Evolutionary conservation across 108 stramenopile species (phyloP).

Genomic region (Nitzschia sp.): DNA sequence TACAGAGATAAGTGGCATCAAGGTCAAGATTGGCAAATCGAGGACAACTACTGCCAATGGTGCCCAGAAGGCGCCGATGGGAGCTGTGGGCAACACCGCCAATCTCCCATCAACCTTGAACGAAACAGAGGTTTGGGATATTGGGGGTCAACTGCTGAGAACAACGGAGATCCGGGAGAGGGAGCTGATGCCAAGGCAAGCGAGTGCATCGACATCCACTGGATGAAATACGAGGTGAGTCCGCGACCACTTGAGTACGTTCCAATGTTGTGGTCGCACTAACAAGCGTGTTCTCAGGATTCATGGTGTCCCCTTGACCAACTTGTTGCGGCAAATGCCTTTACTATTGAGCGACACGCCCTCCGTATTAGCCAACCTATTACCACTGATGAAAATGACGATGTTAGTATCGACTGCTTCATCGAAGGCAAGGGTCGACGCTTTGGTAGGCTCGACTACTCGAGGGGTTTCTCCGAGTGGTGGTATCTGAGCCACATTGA

Average conservation of each 20-base stretch:
- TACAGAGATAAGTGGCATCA: constrained; percentile 33
- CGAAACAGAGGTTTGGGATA: constrained; percentile 25
- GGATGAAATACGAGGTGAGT: constrained; percentile 45
- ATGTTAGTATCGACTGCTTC: constrained; percentile 17
- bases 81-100: constrained; percentile 38
- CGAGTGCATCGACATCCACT: constrained; percentile 45
- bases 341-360: constrained; percentile 49
- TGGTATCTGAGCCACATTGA: constrained; percentile 50
- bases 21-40: constrained; percentile 25
- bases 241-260: constrained; percentile 1
- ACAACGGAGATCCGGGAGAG: not conserved
- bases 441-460: constrained; percentile 45
- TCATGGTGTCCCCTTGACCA: constrained; percentile 34
- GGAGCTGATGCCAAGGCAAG: constrained; percentile 16
- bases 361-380: constrained; percentile 38
- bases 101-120: constrained; percentile 41
- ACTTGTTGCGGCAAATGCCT: constrained; percentile 25
- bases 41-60: constrained; percentile 35
- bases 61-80: constrained; percentile 31
- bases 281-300: constrained; percentile 4
- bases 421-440: constrained; percentile 11
- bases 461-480: constrained; percentile 49
- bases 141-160: constrained; percentile 3
- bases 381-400: constrained; percentile 15
- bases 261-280: not conserved